phyloP scores from a whole-genome alignment of 1,284 basidiomycete species.

The Phylloboletellus chloephorus region DNA sequence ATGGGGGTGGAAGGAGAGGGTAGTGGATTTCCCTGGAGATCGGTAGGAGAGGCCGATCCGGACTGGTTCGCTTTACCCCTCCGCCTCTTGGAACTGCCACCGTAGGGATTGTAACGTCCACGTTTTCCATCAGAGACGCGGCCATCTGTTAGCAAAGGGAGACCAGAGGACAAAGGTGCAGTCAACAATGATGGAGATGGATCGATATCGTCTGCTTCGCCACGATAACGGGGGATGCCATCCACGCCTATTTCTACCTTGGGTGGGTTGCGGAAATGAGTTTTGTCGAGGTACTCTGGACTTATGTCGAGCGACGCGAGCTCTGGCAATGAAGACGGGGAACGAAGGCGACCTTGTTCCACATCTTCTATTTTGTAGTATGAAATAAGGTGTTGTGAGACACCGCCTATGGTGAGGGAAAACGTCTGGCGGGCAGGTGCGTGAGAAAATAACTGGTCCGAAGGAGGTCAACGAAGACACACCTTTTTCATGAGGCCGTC shows the following conservation, averaged over 20 bases:
- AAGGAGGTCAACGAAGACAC: slow-evolving; percentile 22
- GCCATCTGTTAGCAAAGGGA: slow-evolving; percentile 50
- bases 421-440: slow-evolving; percentile 63
- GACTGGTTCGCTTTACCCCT: slow-evolving; percentile 28
- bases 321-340: slow-evolving; percentile 87
- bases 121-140: slow-evolving; percentile 39
- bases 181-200: slow-evolving; percentile 43
- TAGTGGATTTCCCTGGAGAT: slow-evolving; percentile 22
- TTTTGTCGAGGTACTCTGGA: slow-evolving; percentile 85
- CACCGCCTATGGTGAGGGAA: slow-evolving; percentile 80
- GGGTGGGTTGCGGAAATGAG: slow-evolving; percentile 86
- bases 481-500: slow-evolving; percentile 96
- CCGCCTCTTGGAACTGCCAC: slow-evolving; percentile 33
- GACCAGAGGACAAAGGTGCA: slow-evolving; percentile 45
- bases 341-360: slow-evolving; percentile 77
- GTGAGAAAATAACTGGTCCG: slow-evolving; percentile 17
- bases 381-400: slow-evolving; percentile 91
- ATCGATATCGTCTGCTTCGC: slow-evolving; percentile 67
- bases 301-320: slow-evolving; percentile 82
- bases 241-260: slow-evolving; percentile 82
- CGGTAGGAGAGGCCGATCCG: slow-evolving; percentile 28
- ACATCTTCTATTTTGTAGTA: slow-evolving; percentile 96
- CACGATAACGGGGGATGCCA: slow-evolving; percentile 75
- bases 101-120: slow-evolving; percentile 54
- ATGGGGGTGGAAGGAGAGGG: slow-evolving; percentile 31